Percentiles rank a stretch among this genome's conserved stretches.
phyloP scores from a whole-genome alignment of 371 early-diverging fungal species.

The Chytridiales sp. region DNA sequence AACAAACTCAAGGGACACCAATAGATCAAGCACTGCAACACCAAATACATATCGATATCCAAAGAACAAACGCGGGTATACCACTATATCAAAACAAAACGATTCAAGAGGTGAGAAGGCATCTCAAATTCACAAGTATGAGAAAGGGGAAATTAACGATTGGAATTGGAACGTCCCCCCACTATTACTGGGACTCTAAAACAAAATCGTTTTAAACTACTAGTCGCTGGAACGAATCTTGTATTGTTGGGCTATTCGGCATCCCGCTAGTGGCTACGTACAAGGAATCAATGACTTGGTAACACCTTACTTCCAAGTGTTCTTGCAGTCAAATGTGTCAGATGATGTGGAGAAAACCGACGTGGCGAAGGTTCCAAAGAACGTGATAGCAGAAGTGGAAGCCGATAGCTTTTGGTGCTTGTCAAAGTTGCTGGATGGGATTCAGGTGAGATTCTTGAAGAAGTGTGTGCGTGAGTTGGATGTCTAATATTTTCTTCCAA shows the following conservation, averaged over 20 bases:
- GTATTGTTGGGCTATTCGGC: slow-evolving; percentile 96
- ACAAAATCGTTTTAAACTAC: slow-evolving; percentile 7
- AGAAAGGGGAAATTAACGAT: too few relatives aligned
- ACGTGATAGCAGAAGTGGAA: slow-evolving; percentile 73
- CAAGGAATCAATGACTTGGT: slow-evolving; percentile 99
- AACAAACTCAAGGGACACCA: slow-evolving; percentile 72
- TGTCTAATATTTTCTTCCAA: slow-evolving; percentile 10
- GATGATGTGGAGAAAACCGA: slow-evolving; percentile 71
- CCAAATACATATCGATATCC: slow-evolving; percentile 95
- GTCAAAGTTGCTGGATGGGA: slow-evolving; percentile 91
- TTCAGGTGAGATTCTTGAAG: slow-evolving; percentile 64
- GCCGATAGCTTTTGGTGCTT: slow-evolving; percentile 97
- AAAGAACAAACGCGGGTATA: slow-evolving; percentile 83
- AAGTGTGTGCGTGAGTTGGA: background rate
- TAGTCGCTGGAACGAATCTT: slow-evolving; percentile 87
- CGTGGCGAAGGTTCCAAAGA: slow-evolving; percentile 56
- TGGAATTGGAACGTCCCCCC: too few relatives aligned
- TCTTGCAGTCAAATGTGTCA: slow-evolving; percentile 68
- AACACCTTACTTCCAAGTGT: slow-evolving; percentile 93
- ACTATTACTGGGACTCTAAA: too few relatives aligned
- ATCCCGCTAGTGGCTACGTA: slow-evolving; percentile 98
- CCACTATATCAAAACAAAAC: slow-evolving; percentile 76
- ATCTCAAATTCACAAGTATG: too few relatives aligned
- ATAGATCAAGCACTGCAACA: slow-evolving; percentile 87
- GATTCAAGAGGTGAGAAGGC: slow-evolving; percentile 69